Conservation (phyloP, 768 basidiomycete species). For the Mycena haematopus region DNA sequence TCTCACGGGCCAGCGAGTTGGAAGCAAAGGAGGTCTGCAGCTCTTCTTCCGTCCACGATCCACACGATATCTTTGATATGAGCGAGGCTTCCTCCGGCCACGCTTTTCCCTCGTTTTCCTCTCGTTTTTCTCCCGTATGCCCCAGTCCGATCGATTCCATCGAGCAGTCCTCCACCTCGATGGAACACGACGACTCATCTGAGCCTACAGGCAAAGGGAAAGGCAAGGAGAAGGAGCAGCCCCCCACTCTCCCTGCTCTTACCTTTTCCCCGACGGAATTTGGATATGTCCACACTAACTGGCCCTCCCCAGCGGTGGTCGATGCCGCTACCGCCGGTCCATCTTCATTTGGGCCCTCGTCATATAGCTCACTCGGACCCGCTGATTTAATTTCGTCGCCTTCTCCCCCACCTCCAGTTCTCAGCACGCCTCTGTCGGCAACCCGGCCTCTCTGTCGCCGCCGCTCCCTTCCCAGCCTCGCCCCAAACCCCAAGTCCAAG, state of each 20-base stretch:
- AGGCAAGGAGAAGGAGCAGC: conserved; percentile 58
- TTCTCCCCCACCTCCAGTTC: conserved; percentile 31
- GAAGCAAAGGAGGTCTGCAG: conserved; percentile 18
- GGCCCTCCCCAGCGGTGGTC: conserved; percentile 40
- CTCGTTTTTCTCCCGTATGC: conserved; percentile 21
- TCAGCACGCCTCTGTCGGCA: conserved; percentile 30
- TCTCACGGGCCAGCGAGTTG: conserved; percentile 11
- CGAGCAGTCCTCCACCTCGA: conserved; percentile 28
- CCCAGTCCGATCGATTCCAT: conserved; percentile 25
- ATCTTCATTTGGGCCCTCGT: conserved; percentile 47
- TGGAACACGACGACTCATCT: conserved; percentile 17
- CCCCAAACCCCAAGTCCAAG: conserved; percentile 54
- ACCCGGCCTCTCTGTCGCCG: conserved; percentile 46
- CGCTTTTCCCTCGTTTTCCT: conserved; percentile 29
- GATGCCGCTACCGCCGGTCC: conserved; percentile 48
- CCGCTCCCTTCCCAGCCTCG: conserved; percentile 63
- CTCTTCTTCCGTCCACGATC: conserved; percentile 15
- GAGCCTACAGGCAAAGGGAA: conserved; percentile 53
- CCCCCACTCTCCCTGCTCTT: conserved; percentile 72
- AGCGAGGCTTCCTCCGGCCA: conserved; percentile 14
- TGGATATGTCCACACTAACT: conserved; percentile 46
- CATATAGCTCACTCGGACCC: conserved; percentile 39
- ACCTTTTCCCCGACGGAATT: conserved; percentile 63
- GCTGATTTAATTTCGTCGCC: conserved; percentile 32
- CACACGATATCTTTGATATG: conserved; percentile 23